phyloP scores from a whole-genome alignment of 108 stramenopile species.

The Fistulifera pelliculosa region DNA sequence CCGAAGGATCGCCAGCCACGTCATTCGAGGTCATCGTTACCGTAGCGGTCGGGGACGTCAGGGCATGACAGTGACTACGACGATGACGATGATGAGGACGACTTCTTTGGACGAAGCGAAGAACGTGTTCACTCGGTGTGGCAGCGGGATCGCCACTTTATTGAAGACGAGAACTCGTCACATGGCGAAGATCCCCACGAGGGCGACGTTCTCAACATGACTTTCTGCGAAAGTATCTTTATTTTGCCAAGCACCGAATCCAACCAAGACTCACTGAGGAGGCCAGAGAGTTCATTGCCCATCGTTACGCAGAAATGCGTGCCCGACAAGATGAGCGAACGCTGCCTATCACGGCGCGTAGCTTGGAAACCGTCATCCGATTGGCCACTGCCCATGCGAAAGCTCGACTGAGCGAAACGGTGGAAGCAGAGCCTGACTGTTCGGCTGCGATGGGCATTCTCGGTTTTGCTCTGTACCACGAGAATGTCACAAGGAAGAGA shows the following conservation, averaged over 20 bases:
- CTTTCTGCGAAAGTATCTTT: conserved; percentile 95
- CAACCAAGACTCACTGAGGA: conserved; percentile 88
- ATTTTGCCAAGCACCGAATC: conserved; percentile 91
- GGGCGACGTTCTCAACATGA: conserved; percentile 84
- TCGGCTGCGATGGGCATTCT: conserved; percentile 78
- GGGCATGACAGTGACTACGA: conserved; percentile 75
- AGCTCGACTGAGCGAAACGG: conserved; percentile 54
- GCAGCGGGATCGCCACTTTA: conserved; percentile 43
- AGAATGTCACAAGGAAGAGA: conserved; percentile 29
- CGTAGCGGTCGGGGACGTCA: conserved; percentile 62
- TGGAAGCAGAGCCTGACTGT: conserved; percentile 72
- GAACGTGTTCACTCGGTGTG: conserved; percentile 53
- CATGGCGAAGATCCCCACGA: conserved; percentile 46
- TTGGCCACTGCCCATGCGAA: conserved; percentile 97
- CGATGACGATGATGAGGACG: conserved; percentile 56
- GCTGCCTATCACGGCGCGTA: conserved; percentile 93
- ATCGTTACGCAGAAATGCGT: conserved; percentile 92
- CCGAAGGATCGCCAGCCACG: conserved; percentile 91
- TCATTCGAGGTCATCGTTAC: conserved; percentile 91
- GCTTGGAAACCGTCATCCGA: conserved; percentile 97
- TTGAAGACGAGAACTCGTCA: conserved; percentile 13
- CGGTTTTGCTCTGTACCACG: conserved; percentile 84
- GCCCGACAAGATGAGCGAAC: conserved; percentile 83
- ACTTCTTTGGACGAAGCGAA: conserved; percentile 29
- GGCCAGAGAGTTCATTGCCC: conserved; percentile 92